Evolutionary conservation across 306 rosid genomes (phyloP).

Genomic region (Gillenia trifoliata): DNA sequence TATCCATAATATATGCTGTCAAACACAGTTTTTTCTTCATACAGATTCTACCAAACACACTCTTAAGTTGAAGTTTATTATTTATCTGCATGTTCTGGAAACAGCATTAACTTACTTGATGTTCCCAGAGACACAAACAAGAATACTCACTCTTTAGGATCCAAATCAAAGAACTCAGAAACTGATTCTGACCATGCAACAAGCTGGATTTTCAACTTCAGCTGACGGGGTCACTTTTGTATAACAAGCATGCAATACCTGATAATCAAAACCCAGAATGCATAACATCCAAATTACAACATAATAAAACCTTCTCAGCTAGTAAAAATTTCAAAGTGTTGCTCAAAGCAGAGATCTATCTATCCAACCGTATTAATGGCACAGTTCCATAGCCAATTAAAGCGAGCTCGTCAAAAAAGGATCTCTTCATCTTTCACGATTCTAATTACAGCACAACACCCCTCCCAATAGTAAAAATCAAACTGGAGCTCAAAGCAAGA

Average conservation of each 20-base stretch:
- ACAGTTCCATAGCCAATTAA: not conserved
- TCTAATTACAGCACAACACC: too few relatives aligned
- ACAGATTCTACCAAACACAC: not conserved
- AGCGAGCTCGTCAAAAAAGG: too few relatives aligned
- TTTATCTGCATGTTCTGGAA: not conserved
- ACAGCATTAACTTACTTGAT: slow-evolving; percentile 2
- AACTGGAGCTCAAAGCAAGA: not conserved
- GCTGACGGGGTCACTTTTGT: slow-evolving; percentile 70
- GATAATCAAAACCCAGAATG: slow-evolving; percentile 2
- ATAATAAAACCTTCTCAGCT: not conserved
- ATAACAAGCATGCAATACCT: slow-evolving; percentile 94
- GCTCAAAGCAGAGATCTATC: not conserved
- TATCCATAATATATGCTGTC: not conserved
- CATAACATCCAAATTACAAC: not conserved
- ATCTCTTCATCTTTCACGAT: too few relatives aligned
- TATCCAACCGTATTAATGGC: not conserved
- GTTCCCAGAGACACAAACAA: slow-evolving; percentile 1
- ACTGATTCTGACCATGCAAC: slow-evolving; percentile 77
- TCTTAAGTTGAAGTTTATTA: not conserved
- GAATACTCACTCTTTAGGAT: slow-evolving; percentile 63
- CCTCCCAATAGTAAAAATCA: too few relatives aligned
- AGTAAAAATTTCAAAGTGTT: not conserved
- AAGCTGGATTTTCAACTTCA: slow-evolving; percentile 73
- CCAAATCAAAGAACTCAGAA: slow-evolving; percentile 75
- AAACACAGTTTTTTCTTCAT: not conserved